These are phyloP conservation scores for Celoporthe dispersa DNA, from an alignment of 2,329 filamentous ascomycete species.

Conservation along the genomic window DNA sequence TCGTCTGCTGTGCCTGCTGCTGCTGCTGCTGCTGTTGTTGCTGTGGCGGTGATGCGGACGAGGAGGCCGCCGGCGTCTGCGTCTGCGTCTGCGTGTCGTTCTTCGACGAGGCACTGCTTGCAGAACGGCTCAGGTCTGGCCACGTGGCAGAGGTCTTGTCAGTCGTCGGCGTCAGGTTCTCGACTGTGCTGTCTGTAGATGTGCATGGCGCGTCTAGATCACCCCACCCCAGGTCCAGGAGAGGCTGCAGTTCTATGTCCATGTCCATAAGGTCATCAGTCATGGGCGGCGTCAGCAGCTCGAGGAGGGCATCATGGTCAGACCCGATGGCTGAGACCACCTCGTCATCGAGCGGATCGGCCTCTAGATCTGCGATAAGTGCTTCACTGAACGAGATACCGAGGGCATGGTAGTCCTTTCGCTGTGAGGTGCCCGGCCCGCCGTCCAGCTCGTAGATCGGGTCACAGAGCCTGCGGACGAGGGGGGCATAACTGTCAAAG, in stretches of 20 bases:
- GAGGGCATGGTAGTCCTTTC: conserved; percentile 48
- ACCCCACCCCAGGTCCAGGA: conserved; percentile 3
- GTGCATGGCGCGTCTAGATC: not conserved
- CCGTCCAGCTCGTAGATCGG: conserved; percentile 46
- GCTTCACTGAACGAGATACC: conserved; percentile 47
- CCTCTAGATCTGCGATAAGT: conserved; percentile 41
- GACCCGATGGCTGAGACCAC: conserved; percentile 18
- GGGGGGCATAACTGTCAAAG: conserved; percentile 48
- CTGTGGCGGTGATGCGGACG: conserved; percentile 17
- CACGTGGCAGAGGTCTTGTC: conserved; percentile 4
- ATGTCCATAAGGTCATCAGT: conserved; percentile 22
- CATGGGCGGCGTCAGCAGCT: conserved; percentile 26
- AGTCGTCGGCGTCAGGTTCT: conserved; percentile 22
- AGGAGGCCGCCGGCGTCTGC: not conserved
- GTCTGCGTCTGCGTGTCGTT: conserved; percentile 6
- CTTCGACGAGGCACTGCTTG: conserved; percentile 4
- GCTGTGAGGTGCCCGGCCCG: conserved; percentile 36
- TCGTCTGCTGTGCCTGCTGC: conserved; percentile 32
- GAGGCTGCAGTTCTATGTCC: conserved; percentile 21
- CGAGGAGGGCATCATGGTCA: conserved; percentile 22
- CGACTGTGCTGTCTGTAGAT: conserved; percentile 1
- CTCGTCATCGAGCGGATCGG: conserved; percentile 8
- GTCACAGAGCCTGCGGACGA: conserved; percentile 48
- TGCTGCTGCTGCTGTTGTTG: not conserved
- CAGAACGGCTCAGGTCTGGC: conserved; percentile 9